phyloP scores from a whole-genome alignment of 1,284 basidiomycete genomes.

The Anthracocystis walkeri region DNA sequence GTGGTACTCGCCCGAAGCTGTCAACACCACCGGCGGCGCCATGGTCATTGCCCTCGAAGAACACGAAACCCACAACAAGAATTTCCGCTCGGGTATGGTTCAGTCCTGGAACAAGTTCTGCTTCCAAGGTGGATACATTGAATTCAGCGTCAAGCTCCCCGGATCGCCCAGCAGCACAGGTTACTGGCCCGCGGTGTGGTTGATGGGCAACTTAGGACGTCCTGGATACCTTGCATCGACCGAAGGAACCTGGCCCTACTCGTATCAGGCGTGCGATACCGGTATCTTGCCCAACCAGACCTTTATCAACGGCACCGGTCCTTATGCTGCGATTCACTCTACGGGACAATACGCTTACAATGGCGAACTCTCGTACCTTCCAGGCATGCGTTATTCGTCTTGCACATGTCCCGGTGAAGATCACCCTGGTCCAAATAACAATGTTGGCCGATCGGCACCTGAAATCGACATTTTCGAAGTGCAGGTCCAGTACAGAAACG shows the following conservation, averaged over 20 bases:
- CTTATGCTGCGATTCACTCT: constrained; percentile 42
- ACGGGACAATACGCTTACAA: constrained; percentile 58
- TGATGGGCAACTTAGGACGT: constrained; percentile 66
- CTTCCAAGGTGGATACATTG: constrained; percentile 69
- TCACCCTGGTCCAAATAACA: constrained; percentile 62
- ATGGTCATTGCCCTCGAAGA: constrained; percentile 62
- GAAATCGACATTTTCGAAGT: constrained; percentile 69
- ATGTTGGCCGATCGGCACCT: constrained; percentile 65
- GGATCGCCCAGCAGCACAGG: constrained; percentile 67
- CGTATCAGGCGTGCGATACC: constrained; percentile 68
- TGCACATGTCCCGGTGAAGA: constrained; percentile 65
- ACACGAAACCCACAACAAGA: constrained; percentile 57
- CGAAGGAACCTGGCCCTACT: constrained; percentile 70
- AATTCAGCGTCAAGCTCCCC: constrained; percentile 59
- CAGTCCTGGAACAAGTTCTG: constrained; percentile 70
- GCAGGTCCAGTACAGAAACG: constrained; percentile 73
- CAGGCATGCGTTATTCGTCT: constrained; percentile 63
- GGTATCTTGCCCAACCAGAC: constrained; percentile 66
- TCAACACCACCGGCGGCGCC: constrained; percentile 60
- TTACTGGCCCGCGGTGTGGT: constrained; percentile 72
- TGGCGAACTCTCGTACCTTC: constrained; percentile 52
- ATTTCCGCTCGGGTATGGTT: constrained; percentile 68
- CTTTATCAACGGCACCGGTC: constrained; percentile 53
- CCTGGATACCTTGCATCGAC: constrained; percentile 67
- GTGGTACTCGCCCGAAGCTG: constrained; percentile 69